Conservation (phyloP, 306 rosid species). For the Inga laurina region DNA sequence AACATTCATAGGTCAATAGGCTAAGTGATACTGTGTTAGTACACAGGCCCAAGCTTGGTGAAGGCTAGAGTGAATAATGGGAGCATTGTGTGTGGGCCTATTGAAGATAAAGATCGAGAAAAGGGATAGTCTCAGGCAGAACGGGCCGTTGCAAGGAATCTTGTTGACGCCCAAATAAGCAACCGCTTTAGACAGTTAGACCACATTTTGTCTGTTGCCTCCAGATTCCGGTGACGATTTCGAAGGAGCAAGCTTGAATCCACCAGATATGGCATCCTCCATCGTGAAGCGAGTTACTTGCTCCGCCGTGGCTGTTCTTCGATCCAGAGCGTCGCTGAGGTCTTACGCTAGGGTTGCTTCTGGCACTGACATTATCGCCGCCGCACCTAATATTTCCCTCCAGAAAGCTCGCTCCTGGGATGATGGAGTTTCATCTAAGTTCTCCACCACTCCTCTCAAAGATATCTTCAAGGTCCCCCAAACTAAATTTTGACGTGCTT, state of each 20-base stretch:
- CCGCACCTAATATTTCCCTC: constrained; percentile 74
- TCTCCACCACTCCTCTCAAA: constrained; percentile 79
- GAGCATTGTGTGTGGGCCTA: neutral
- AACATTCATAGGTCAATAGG: too few species aligned
- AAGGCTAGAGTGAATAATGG: too few species aligned
- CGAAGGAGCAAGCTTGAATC: constrained; percentile 18
- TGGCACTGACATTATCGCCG: constrained; percentile 73
- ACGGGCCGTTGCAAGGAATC: neutral
- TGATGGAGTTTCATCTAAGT: constrained; percentile 83
- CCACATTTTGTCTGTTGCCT: neutral
- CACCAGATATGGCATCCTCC: constrained; percentile 57
- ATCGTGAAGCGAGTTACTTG: constrained; percentile 52
- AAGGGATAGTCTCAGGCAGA: too few species aligned
- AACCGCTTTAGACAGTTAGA: too few species aligned
- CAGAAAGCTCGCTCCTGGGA: constrained; percentile 96
- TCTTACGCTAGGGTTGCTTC: constrained; percentile 56
- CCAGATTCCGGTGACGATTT: neutral
- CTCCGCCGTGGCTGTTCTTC: constrained; percentile 40
- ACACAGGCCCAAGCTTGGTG: neutral
- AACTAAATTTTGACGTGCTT: neutral
- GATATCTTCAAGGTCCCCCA: constrained; percentile 77
- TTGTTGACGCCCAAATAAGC: neutral
- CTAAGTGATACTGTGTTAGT: neutral
- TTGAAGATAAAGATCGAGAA: neutral
- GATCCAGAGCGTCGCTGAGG: constrained; percentile 43